Evolutionary conservation across 257 asterid genomes (phyloP).

Genomic region (Solanum stenotomum): DNA sequence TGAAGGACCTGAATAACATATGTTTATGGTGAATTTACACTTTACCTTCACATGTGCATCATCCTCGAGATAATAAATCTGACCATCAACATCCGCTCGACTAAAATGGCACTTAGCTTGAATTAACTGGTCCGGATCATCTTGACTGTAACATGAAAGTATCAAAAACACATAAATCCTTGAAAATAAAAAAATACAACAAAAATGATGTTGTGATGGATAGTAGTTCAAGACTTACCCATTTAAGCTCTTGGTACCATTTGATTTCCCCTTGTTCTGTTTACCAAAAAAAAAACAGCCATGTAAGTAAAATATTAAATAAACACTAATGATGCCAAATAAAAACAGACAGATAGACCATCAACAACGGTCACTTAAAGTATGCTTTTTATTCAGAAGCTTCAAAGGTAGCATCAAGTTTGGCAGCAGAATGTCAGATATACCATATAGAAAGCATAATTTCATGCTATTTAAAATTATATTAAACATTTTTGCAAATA

Average conservation of each 20-base stretch:
- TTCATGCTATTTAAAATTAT: neutral
- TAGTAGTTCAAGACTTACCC: neutral
- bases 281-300: neutral
- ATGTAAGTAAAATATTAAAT: neutral
- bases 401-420: neutral
- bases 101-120: conserved; percentile 51
- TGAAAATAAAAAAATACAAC: neutral
- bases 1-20: neutral
- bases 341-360: neutral
- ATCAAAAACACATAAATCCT: neutral
- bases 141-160: conserved; percentile 3
- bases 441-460: neutral
- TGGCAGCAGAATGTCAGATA: neutral
- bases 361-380: neutral
- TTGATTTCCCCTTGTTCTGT: neutral
- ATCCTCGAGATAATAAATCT: conserved; percentile 39
- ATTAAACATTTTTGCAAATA: too few relatives aligned
- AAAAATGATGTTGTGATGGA: neutral
- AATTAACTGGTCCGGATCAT: conserved; percentile 10
- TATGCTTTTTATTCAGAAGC: neutral
- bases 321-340: neutral
- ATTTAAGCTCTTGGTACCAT: neutral
- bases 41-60: conserved; percentile 60
- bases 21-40: neutral
- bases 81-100: conserved; percentile 49